Evolutionary conservation across 352 stramenopile species (phyloP).

Genomic region (Phytopythium aichiense): DNA sequence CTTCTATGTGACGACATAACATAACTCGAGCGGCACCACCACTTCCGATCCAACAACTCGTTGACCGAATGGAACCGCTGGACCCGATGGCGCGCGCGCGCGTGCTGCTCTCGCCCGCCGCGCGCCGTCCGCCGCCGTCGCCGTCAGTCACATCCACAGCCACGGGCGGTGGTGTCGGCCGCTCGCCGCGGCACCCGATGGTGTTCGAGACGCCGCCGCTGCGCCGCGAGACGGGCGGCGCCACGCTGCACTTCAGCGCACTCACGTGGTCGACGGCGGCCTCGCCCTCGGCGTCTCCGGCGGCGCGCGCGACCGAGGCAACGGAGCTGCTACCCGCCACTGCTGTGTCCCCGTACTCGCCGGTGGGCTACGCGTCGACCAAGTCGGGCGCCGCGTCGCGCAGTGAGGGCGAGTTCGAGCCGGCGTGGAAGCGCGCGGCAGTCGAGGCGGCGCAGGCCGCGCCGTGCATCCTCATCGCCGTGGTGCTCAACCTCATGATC

Average conservation of each 20-base stretch:
- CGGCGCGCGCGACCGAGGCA: conserved; percentile 12
- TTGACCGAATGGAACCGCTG: not conserved
- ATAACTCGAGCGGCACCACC: not conserved
- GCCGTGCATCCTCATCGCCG: conserved; percentile 64
- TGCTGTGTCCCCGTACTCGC: conserved; percentile 14
- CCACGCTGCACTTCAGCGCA: conserved; percentile 44
- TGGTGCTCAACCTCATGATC: conserved; percentile 85
- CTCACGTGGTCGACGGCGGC: conserved; percentile 13
- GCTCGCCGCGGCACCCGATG: conserved; percentile 27
- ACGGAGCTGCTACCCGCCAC: conserved; percentile 23
- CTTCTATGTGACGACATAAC: not conserved
- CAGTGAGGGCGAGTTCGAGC: conserved; percentile 10
- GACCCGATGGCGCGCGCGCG: conserved; percentile 3
- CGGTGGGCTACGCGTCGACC: conserved; percentile 17
- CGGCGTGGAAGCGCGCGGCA: conserved; percentile 20
- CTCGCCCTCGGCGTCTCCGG: conserved; percentile 9
- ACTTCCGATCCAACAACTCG: not conserved
- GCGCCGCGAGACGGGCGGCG: conserved; percentile 47
- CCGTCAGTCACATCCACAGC: not conserved
- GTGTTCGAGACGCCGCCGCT: conserved; percentile 69
- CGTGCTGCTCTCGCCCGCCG: conserved; percentile 11
- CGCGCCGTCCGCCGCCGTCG: conserved; percentile 4
- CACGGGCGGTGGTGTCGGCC: not conserved
- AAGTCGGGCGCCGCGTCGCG: conserved; percentile 4
- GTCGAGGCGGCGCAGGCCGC: conserved; percentile 34